phyloP scores from a whole-genome alignment of 2,329 filamentous ascomycete species.

The Clonostachys sp. region DNA sequence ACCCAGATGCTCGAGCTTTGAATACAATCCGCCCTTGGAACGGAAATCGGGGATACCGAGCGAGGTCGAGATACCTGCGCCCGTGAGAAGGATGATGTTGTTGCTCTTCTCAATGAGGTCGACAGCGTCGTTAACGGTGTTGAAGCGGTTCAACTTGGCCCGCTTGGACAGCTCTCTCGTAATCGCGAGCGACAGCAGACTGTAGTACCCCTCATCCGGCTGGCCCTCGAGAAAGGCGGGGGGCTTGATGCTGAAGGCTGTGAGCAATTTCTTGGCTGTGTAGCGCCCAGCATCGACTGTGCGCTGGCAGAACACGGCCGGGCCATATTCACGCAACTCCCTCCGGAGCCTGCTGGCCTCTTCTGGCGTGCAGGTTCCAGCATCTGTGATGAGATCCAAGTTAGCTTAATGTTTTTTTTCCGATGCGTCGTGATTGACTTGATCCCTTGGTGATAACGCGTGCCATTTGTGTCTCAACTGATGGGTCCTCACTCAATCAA shows the following conservation, averaged over 20 bases:
- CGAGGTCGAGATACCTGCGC: slow-evolving; percentile 93
- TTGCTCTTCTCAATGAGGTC: slow-evolving; percentile 65
- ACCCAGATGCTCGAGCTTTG: slow-evolving; percentile 74
- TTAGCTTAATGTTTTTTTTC: background rate
- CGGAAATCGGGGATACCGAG: slow-evolving; percentile 96
- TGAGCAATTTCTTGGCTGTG: slow-evolving; percentile 77
- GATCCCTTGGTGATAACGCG: background rate
- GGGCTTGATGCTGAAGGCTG: slow-evolving; percentile 76
- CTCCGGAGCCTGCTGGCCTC: slow-evolving; percentile 66
- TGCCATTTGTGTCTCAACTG: too few species aligned
- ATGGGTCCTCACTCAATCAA: too few species aligned
- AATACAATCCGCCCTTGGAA: slow-evolving; percentile 89
- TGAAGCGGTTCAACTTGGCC: slow-evolving; percentile 73
- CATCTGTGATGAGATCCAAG: slow-evolving; percentile 15
- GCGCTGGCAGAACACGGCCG: slow-evolving; percentile 68
- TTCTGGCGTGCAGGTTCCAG: slow-evolving; percentile 58
- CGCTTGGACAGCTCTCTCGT: slow-evolving; percentile 78
- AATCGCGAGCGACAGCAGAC: slow-evolving; percentile 71
- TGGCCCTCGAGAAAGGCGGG: slow-evolving; percentile 67
- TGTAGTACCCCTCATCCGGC: slow-evolving; percentile 67
- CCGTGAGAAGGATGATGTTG: slow-evolving; percentile 91
- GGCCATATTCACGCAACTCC: slow-evolving; percentile 72
- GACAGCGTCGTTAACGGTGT: slow-evolving; percentile 84
- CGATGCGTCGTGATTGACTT: background rate
- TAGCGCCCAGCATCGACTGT: slow-evolving; percentile 66